phyloP scores from a whole-genome alignment of 805 yeast species.

The Teunomyces lycoperdinae region DNA sequence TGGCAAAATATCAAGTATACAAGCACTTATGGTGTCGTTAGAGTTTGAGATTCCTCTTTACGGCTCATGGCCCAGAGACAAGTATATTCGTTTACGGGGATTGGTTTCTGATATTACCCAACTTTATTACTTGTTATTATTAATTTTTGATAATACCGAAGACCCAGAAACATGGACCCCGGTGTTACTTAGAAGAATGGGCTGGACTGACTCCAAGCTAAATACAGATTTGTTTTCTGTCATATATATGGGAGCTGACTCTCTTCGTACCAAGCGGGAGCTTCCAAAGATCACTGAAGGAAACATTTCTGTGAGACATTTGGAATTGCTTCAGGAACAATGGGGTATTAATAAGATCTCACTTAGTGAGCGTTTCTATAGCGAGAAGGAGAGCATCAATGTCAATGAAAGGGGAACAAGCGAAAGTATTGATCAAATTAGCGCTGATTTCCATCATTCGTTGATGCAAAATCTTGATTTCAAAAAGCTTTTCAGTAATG shows the following conservation, averaged over 20 bases:
- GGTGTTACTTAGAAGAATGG: constrained; percentile 23
- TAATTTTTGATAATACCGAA: constrained; percentile 23
- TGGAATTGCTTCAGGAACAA: constrained; percentile 22
- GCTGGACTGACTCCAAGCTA: constrained; percentile 28
- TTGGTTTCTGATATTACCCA: constrained; percentile 24
- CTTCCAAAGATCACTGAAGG: constrained; percentile 33
- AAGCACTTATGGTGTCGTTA: constrained; percentile 22
- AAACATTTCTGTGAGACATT: constrained; percentile 27
- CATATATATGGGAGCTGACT: constrained; percentile 29
- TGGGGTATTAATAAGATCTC: constrained; percentile 23
- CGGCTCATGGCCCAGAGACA: constrained; percentile 31
- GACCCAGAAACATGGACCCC: constrained; percentile 28
- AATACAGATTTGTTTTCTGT: constrained; percentile 28
- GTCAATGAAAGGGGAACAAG: not conserved
- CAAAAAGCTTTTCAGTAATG: constrained; percentile 24
- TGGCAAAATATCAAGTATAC: constrained; percentile 18
- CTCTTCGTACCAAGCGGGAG: constrained; percentile 21
- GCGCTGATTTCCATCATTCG: not conserved
- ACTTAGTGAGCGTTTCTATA: constrained; percentile 21
- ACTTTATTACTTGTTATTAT: constrained; percentile 22
- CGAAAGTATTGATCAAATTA: not conserved
- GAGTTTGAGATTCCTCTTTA: constrained; percentile 27
- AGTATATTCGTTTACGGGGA: constrained; percentile 20
- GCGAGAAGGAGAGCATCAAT: constrained; percentile 3
- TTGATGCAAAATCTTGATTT: constrained; percentile 21